Conservation (phyloP, 2,329 filamentous ascomycete genomes). For the Aaosphaeria pasadenensis region DNA sequence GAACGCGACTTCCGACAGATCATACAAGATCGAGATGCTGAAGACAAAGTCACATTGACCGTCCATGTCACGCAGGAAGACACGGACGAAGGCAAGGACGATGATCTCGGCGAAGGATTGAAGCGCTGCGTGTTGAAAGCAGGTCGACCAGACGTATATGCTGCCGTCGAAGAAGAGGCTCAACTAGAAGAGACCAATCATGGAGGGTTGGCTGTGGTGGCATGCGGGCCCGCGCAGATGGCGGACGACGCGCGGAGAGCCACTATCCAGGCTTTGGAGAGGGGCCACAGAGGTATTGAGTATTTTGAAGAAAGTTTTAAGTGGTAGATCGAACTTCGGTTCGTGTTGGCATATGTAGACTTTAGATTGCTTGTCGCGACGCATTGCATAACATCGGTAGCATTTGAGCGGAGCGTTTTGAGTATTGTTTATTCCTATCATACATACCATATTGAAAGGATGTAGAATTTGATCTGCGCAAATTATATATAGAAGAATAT, state of each 20-base stretch:
- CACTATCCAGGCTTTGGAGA: constrained; percentile 32
- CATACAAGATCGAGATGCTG: neutral
- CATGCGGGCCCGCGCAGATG: constrained; percentile 47
- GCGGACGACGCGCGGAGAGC: constrained; percentile 44
- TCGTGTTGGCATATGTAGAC: too few species aligned
- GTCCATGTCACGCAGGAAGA: neutral
- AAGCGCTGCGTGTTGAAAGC: constrained; percentile 23
- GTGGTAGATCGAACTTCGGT: constrained; percentile 27
- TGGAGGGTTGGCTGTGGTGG: constrained; percentile 36
- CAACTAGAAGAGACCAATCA: constrained; percentile 17
- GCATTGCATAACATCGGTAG: too few species aligned
- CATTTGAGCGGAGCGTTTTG: too few species aligned
- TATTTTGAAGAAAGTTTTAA: constrained; percentile 50
- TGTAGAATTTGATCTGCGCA: too few species aligned
- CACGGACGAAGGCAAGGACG: constrained; percentile 20
- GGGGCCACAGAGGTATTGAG: constrained; percentile 29
- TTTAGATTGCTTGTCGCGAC: too few species aligned
- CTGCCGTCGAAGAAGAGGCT: constrained; percentile 32
- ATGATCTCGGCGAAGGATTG: constrained; percentile 11
- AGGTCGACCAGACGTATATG: constrained; percentile 40
- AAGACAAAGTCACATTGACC: neutral
- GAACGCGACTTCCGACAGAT: constrained; percentile 13
- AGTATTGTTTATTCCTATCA: too few species aligned
- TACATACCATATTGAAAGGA: too few species aligned
- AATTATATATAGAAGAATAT: too few species aligned